A percentile compares a stretch with the other conserved stretches of the same genome.
phyloP scores from a whole-genome alignment of 2,329 filamentous ascomycete species.

The Neonectria punicea region DNA sequence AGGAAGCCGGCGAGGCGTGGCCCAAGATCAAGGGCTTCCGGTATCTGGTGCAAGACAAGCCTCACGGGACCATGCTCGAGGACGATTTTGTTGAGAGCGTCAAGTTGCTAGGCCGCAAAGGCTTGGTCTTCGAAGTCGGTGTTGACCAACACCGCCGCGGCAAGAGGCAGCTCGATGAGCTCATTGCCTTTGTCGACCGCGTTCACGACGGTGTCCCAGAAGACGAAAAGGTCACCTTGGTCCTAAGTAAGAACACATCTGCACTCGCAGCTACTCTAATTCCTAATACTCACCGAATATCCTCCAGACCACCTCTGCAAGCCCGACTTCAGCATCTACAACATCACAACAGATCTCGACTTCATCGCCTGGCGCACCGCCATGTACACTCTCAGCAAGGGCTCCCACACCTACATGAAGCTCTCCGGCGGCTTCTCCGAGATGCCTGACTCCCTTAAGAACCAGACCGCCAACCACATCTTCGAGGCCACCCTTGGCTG shows the following conservation, averaged over 20 bases:
- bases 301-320: conserved; percentile 86
- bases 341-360: conserved; percentile 62
- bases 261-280: not conserved
- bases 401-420: conserved; percentile 83
- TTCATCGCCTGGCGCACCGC: conserved; percentile 77
- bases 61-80: conserved; percentile 70
- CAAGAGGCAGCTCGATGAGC: conserved; percentile 76
- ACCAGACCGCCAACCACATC: conserved; percentile 63
- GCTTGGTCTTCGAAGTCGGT: conserved; percentile 82
- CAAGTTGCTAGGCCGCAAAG: conserved; percentile 70
- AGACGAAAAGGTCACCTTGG: conserved; percentile 70
- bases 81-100: conserved; percentile 73
- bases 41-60: conserved; percentile 84
- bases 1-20: conserved; percentile 73
- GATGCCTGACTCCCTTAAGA: conserved; percentile 68
- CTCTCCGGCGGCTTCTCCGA: conserved; percentile 89
- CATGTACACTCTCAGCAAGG: conserved; percentile 74
- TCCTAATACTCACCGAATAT: conserved; percentile 19
- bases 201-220: conserved; percentile 71
- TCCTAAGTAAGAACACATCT: conserved; percentile 70
- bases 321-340: conserved; percentile 76
- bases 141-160: conserved; percentile 84
- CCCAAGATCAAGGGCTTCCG: conserved; percentile 79
- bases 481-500: conserved; percentile 75
- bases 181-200: conserved; percentile 74